Base-by-base conservation (phyloP, 176 grass and related monocot species). In the Dendrocalamus sinicus region DNA sequence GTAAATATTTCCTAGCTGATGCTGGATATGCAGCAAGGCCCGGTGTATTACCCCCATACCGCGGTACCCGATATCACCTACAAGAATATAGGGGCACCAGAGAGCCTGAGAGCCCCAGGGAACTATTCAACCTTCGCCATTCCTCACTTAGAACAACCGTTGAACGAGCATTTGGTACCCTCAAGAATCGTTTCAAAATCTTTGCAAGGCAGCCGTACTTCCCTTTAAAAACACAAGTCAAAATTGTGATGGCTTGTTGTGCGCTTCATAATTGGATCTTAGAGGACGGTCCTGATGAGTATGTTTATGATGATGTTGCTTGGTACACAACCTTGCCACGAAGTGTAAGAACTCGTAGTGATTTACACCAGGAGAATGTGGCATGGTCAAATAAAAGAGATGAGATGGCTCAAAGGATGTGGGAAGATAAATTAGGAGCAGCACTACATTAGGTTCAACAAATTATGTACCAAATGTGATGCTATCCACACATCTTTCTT, bases 391-490 rank as follows among this genome's bases (percentile, higher is more conserved):
- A 39, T 1, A 78, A 47, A 64, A 46, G 58, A 64, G 76, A 78
- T 78, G 76, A 11, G 4, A 45, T 78, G 19, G 55, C 75, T 28
- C 39, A 78, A 28, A 78, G 16, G n/a, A 78, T 78, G 76, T 57
- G 73, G 16, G 73, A 39, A 76, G 73, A 57, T 76, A 76, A 76
- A 32, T 32, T 32, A 32, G 30, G 30, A 32, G 30, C 30, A 32
- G 30, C 30, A 2, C 30, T 32, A 32, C 1, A 32, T 32, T 32
- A 32, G 30, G 2, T 32, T 32, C 30, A 32, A 32, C 28, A 28
- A 28, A 28, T 28, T 28, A 28, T 28, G 28, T 28, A 28, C 0
- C 30, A 32, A 32, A 32, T 32, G 30, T 32, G 30, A 32, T 32
- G 30, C 30, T 32, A 32, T 32, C 30, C 1, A 32, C 2, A 1